Evolutionary conservation across 1,284 basidiomycete genomes (phyloP).

Genomic region (Austropuccinia psidii): DNA sequence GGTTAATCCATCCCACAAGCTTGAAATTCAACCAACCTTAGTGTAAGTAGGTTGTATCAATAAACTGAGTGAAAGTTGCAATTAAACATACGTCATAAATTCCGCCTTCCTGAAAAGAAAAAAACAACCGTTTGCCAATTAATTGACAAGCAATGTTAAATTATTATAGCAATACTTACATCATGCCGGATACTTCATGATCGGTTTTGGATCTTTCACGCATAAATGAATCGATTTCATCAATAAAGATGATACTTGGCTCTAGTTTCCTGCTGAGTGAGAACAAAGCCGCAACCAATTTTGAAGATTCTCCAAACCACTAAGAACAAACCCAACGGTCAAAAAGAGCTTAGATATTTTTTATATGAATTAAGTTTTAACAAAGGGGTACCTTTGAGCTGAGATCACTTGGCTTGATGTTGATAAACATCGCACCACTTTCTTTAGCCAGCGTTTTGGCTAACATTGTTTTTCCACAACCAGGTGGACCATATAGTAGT

Average conservation of each 20-base stretch:
- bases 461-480: constrained; percentile 59
- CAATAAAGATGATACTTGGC: constrained; percentile 71
- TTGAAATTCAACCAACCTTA: constrained; percentile 45
- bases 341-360: neutral
- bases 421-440: constrained; percentile 81
- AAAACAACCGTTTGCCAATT: neutral
- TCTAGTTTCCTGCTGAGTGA: constrained; percentile 66
- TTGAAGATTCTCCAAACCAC: constrained; percentile 98
- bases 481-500: constrained; percentile 53
- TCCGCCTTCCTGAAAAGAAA: constrained; percentile 65
- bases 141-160: neutral
- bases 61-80: neutral
- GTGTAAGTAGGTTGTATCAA: neutral
- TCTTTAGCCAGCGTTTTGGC: constrained; percentile 72
- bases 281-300: constrained; percentile 75
- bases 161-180: constrained; percentile 49
- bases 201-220: constrained; percentile 76
- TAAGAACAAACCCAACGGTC: constrained; percentile 64
- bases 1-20: constrained; percentile 93
- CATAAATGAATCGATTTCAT: constrained; percentile 81
- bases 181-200: constrained; percentile 97
- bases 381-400: constrained; percentile 48
- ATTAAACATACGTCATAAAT: constrained; percentile 79
- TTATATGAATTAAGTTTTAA: neutral
- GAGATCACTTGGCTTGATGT: constrained; percentile 52